Base-by-base conservation (phyloP, 768 basidiomycete species). In the Lactifluus pinguis region DNA sequence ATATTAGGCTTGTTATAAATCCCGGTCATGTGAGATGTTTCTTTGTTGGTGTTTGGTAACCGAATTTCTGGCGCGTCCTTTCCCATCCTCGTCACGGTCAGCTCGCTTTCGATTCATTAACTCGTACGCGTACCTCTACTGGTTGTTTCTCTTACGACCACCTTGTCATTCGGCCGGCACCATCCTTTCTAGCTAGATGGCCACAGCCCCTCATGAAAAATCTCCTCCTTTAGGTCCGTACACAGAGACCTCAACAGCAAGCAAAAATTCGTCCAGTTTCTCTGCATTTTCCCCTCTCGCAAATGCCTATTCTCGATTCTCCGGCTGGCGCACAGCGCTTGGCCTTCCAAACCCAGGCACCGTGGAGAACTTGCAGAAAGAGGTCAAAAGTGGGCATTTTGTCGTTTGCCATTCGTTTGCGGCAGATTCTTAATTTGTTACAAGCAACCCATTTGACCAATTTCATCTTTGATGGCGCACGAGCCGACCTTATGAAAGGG, bases 391-490 rank as follows among this genome's bases (percentile, higher is more conserved):
- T 95, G 68, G 62, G 83, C 73, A 25, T 38, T 38, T 29, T 48
- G 39, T 36, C 55, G 45, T 59, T 41, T 49, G 38, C 47, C 44
- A 44, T 52, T 65, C 54, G 53, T 42, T 29, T 8, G 25, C 39
- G 19, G 14, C 19, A 30, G 39, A 44, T 39, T 56, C 17, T 48
- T 49, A 25, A 57, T 53, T 29, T 55, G 47, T 52, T 36, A 2
- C 73, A 98, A 34, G 95, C 83, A 56, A 95, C 93, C 13, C 92
- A 92, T 69, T 75, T 98, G 53, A 89, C 87, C 49, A 97, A 95
- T 77, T 95, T 88, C 76, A 84, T 93, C 70, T 98, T 98, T 73
- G 97, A 99, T 77, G 97, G 97, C 66, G 97, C 89, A 30, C 82
- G 95, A 67, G 97, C 95, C 36, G 97, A 99, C 78, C 79, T 98